Conservation (phyloP, 495 filamentous ascomycete species). For the Talaromyces stipitatus region DNA sequence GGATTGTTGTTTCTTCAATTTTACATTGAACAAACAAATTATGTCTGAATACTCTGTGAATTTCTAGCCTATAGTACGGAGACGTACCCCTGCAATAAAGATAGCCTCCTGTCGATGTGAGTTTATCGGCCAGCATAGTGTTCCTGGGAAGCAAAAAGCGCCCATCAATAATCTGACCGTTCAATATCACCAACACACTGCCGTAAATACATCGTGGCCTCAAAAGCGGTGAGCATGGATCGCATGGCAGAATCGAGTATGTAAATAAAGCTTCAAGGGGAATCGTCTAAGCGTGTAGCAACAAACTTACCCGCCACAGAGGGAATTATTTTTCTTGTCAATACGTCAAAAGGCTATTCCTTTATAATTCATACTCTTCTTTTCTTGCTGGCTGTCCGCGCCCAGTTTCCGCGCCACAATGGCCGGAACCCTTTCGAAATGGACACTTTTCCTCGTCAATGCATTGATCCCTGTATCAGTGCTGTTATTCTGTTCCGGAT, state of each 20-base stretch:
- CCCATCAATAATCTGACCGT: too few relatives aligned
- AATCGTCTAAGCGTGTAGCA: background rate
- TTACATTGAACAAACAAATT: too few relatives aligned
- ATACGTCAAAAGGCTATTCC: background rate
- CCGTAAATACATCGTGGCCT: background rate
- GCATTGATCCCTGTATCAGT: slow-evolving; percentile 70
- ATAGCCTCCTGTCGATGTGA: too few relatives aligned
- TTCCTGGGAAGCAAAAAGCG: too few relatives aligned
- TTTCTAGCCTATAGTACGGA: too few relatives aligned
- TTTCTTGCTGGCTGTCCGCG: background rate
- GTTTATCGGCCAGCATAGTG: too few relatives aligned
- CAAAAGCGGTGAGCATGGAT: background rate
- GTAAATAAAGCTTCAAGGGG: background rate
- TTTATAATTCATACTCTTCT: background rate
- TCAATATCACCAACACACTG: too few relatives aligned
- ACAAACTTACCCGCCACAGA: background rate
- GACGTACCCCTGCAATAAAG: too few relatives aligned
- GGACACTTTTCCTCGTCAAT: slow-evolving; percentile 53
- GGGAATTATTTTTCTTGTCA: background rate
- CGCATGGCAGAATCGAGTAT: background rate
- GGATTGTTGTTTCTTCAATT: too few relatives aligned
- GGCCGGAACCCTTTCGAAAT: slow-evolving; percentile 1
- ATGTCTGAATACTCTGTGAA: too few relatives aligned
- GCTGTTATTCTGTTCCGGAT: slow-evolving; percentile 78
- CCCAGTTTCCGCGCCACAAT: background rate